Conservation (phyloP, 495 filamentous ascomycete species). For the Neurospora sp. region DNA sequence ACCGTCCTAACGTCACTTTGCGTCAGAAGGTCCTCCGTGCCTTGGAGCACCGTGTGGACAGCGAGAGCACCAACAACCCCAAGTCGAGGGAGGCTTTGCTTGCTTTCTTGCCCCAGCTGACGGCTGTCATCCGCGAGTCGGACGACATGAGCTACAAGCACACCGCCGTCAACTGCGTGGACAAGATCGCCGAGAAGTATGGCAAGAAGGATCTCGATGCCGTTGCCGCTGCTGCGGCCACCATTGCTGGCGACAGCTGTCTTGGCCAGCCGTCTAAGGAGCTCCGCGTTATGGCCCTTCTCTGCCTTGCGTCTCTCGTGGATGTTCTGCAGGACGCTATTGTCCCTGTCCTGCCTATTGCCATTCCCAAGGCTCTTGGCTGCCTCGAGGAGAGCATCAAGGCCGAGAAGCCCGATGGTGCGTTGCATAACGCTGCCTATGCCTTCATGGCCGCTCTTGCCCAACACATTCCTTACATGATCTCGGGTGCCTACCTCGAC, state of each 20-base stretch:
- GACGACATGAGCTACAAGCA: slow-evolving; percentile 64
- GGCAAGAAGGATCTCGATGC: slow-evolving; percentile 71
- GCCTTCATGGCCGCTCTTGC: slow-evolving; percentile 68
- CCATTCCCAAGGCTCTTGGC: slow-evolving; percentile 57
- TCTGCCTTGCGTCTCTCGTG: slow-evolving; percentile 79
- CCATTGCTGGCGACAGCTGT: slow-evolving; percentile 65
- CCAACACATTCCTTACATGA: slow-evolving; percentile 74
- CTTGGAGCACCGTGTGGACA: slow-evolving; percentile 62
- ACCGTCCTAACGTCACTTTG: slow-evolving; percentile 58
- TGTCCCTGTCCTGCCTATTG: slow-evolving; percentile 68
- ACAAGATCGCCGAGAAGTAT: slow-evolving; percentile 83
- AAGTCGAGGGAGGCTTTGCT: slow-evolving; percentile 59
- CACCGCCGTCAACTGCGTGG: slow-evolving; percentile 74
- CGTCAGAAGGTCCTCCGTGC: slow-evolving; percentile 71
- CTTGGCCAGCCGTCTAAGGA: slow-evolving; percentile 61
- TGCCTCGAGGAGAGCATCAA: slow-evolving; percentile 55
- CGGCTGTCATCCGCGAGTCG: slow-evolving; percentile 60
- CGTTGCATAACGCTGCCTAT: slow-evolving; percentile 73
- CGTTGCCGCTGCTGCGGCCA: slow-evolving; percentile 55
- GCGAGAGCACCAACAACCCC: slow-evolving; percentile 53
- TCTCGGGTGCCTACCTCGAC: slow-evolving; percentile 62
- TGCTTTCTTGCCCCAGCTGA: slow-evolving; percentile 67
- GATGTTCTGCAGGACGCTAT: slow-evolving; percentile 78
- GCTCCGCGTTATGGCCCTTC: slow-evolving; percentile 69
- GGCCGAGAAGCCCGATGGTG: slow-evolving; percentile 39